Percentiles rank a stretch among this genome's conserved stretches.
phyloP scores from a whole-genome alignment of 1,284 basidiomycete genomes.

The Stygiomarasmius scandens region DNA sequence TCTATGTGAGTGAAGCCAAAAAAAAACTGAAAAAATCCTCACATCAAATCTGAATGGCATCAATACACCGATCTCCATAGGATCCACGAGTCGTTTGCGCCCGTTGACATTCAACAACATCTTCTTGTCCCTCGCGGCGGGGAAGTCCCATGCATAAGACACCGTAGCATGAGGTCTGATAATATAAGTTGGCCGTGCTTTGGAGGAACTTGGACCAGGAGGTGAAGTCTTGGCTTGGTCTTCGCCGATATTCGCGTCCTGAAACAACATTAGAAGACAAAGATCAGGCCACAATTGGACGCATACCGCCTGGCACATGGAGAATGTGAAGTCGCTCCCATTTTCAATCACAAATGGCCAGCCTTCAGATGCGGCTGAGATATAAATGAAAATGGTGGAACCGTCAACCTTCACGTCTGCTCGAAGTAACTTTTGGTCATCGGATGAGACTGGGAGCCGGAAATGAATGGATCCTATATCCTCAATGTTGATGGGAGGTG shows the following conservation, averaged over 20 bases:
- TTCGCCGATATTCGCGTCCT: slow-evolving; percentile 57
- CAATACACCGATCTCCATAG: slow-evolving; percentile 95
- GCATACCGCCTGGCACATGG: slow-evolving; percentile 77
- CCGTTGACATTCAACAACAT: slow-evolving; percentile 72
- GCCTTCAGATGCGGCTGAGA: slow-evolving; percentile 68
- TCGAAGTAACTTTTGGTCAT: slow-evolving; percentile 60
- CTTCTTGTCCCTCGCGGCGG: slow-evolving; percentile 84
- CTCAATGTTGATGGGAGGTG: slow-evolving; percentile 89
- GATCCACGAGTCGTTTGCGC: slow-evolving; percentile 79
- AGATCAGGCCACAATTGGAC: neutral
- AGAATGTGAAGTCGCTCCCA: slow-evolving; percentile 75
- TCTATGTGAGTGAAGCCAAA: slow-evolving; percentile 10
- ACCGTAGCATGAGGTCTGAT: slow-evolving; percentile 60
- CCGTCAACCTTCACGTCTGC: slow-evolving; percentile 86
- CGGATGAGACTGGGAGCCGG: slow-evolving; percentile 54
- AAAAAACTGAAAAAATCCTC: too few species aligned
- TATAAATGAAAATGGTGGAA: slow-evolving; percentile 86
- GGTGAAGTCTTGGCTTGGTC: neutral
- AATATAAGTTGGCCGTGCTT: slow-evolving; percentile 49
- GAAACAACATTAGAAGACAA: neutral
- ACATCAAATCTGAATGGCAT: slow-evolving; percentile 88
- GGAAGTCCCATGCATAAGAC: slow-evolving; percentile 94
- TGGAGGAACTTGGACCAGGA: slow-evolving; percentile 32
- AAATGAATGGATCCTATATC: slow-evolving; percentile 89
- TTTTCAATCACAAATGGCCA: slow-evolving; percentile 97